These are phyloP conservation scores for Emmonsia crescens DNA, from an alignment of 2,329 filamentous ascomycete species.

Conservation along the genomic window DNA sequence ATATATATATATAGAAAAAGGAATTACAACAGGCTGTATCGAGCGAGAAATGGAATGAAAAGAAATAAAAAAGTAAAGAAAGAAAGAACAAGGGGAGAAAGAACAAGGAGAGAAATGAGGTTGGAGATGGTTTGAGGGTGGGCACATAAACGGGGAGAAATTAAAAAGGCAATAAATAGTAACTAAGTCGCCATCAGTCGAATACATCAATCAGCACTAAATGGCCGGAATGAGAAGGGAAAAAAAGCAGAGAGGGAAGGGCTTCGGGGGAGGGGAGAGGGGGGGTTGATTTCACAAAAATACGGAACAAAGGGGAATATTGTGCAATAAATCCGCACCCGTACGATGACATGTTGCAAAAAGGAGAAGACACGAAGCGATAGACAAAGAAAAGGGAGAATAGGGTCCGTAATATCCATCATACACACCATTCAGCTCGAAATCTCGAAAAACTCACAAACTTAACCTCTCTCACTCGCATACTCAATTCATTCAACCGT, in stretches of 20 bases:
- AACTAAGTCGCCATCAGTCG: neutral
- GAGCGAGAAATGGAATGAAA: constrained; percentile 6
- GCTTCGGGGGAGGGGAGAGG: neutral
- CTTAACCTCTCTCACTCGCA: neutral
- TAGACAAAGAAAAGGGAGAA: neutral
- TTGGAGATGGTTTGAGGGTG: neutral
- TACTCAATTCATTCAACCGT: neutral
- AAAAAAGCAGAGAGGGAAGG: neutral
- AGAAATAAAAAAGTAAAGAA: neutral
- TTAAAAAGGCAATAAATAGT: neutral
- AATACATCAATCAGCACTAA: neutral
- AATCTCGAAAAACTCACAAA: neutral
- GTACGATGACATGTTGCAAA: neutral
- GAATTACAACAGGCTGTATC: neutral
- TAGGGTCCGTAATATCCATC: neutral
- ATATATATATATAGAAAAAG: neutral
- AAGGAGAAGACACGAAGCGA: neutral
- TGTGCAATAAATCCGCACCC: neutral
- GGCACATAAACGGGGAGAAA: neutral
- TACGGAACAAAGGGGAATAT: neutral
- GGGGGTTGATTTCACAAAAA: neutral
- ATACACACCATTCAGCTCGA: neutral
- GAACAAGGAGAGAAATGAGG: neutral
- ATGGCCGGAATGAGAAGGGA: neutral
- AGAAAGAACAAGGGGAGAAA: neutral